Percentiles rank a stretch among this genome's conserved stretches.
phyloP scores from a whole-genome alignment of 495 filamentous ascomycete genomes.

The Pyronema omphalodes region DNA sequence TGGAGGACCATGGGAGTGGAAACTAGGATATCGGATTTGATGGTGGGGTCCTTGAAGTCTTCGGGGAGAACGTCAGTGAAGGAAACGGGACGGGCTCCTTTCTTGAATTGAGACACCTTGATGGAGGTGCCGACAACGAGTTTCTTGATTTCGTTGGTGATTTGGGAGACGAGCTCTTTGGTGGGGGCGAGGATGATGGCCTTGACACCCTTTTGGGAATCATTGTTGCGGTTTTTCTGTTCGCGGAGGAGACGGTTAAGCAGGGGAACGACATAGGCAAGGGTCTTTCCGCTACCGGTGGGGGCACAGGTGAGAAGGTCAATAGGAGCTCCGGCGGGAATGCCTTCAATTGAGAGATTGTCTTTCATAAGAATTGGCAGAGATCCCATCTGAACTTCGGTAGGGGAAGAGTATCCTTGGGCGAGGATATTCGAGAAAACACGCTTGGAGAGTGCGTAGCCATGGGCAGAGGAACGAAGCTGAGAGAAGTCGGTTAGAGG shows the following conservation, averaged over 20 bases:
- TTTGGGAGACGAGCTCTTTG: conserved; percentile 78
- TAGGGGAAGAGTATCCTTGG: conserved; percentile 73
- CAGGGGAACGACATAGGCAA: conserved; percentile 76
- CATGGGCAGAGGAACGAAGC: conserved; percentile 32
- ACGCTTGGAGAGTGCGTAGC: conserved; percentile 48
- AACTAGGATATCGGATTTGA: conserved; percentile 67
- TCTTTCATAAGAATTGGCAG: conserved; percentile 56
- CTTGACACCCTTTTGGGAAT: conserved; percentile 29
- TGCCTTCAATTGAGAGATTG: conserved; percentile 20
- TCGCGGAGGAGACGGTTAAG: conserved; percentile 49
- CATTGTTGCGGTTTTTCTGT: conserved; percentile 24
- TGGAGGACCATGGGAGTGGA: conserved; percentile 68
- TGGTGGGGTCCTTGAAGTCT: conserved; percentile 24
- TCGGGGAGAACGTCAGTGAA: conserved; percentile 19
- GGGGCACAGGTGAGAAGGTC: conserved; percentile 80
- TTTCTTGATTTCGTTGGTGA: conserved; percentile 80
- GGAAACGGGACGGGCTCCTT: conserved; percentile 48
- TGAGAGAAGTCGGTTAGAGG: conserved; percentile 64
- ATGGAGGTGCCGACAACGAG: conserved; percentile 59
- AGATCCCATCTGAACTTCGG: conserved; percentile 79
- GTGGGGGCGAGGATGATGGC: conserved; percentile 77
- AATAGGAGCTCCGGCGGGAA: conserved; percentile 23
- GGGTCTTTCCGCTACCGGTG: conserved; percentile 92
- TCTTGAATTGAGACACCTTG: conserved; percentile 65
- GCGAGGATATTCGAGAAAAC: conserved; percentile 60